These are phyloP conservation scores for Claviceps humidiphila DNA, from an alignment of 2,329 filamentous ascomycete species.

Conservation along the genomic window DNA sequence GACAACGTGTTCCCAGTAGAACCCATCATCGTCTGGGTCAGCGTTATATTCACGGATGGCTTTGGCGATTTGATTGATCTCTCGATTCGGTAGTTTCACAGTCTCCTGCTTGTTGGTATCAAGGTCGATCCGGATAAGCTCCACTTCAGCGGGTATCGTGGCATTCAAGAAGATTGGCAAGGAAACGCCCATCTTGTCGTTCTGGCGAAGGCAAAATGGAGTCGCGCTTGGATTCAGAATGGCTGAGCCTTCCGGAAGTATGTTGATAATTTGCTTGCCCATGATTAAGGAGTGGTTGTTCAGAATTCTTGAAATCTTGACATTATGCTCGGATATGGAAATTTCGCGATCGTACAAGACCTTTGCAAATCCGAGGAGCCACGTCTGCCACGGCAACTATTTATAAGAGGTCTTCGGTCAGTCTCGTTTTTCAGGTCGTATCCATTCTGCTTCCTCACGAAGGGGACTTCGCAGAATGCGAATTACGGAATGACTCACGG, in stretches of 20 bases:
- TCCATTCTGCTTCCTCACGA: too few relatives aligned
- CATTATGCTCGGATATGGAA: conserved; percentile 82
- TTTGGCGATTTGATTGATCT: conserved; percentile 62
- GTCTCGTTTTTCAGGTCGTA: not conserved
- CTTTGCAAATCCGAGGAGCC: conserved; percentile 60
- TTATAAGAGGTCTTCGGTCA: not conserved
- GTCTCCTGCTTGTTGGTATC: conserved; percentile 69
- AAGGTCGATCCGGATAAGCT: conserved; percentile 77
- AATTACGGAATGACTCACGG: conserved; percentile 34
- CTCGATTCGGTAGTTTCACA: conserved; percentile 59
- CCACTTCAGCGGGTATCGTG: conserved; percentile 75
- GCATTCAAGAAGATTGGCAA: conserved; percentile 90
- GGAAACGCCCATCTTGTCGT: conserved; percentile 43
- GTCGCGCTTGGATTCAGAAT: conserved; percentile 68
- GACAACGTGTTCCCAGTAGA: conserved; percentile 58
- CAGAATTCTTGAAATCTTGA: conserved; percentile 76
- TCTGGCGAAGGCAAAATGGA: conserved; percentile 68
- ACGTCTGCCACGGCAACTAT: conserved; percentile 60
- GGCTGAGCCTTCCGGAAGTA: conserved; percentile 89
- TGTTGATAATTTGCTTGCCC: conserved; percentile 95
- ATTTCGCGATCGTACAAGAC: conserved; percentile 85
- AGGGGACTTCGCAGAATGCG: not conserved
- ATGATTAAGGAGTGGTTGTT: conserved; percentile 90
- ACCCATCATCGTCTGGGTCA: conserved; percentile 45
- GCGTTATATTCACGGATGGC: conserved; percentile 52